Conservation (phyloP, 495 filamentous ascomycete species). For the Cladorrhinum samala region DNA sequence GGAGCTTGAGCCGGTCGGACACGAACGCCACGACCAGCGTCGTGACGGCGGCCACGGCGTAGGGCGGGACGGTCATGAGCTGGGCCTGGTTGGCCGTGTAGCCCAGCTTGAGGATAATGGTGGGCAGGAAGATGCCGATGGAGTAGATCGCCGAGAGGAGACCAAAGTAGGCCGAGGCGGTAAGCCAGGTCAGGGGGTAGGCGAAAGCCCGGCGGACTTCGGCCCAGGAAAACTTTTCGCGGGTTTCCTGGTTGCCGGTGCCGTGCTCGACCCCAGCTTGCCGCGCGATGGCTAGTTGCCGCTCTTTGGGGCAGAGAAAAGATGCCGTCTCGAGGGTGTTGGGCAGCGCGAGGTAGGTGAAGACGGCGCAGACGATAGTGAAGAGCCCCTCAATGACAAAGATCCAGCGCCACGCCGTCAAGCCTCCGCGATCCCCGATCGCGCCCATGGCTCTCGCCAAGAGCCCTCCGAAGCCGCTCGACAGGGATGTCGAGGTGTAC, state of each 20-base stretch:
- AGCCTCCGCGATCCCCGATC: constrained; percentile 30
- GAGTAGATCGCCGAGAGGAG: constrained; percentile 38
- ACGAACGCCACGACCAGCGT: constrained; percentile 40
- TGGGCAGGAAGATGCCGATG: constrained; percentile 54
- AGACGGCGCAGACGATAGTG: constrained; percentile 46
- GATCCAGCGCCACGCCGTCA: constrained; percentile 42
- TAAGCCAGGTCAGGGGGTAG: constrained; percentile 49
- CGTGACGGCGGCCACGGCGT: constrained; percentile 49
- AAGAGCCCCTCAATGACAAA: constrained; percentile 44
- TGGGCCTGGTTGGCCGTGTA: constrained; percentile 58
- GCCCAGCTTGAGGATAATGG: constrained; percentile 56
- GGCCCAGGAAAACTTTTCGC: constrained; percentile 52
- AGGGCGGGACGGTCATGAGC: constrained; percentile 58
- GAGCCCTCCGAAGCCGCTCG: constrained; percentile 48
- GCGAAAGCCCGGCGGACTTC: constrained; percentile 53
- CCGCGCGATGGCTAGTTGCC: constrained; percentile 28
- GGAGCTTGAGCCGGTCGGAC: constrained; percentile 37
- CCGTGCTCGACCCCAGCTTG: constrained; percentile 27
- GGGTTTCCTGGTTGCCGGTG: constrained; percentile 26
- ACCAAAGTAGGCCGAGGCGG: constrained; percentile 38
- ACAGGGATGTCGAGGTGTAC: constrained; percentile 48
- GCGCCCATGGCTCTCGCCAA: constrained; percentile 33
- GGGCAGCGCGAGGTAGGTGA: constrained; percentile 49
- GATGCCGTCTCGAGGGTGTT: constrained; percentile 50
- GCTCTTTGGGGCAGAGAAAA: constrained; percentile 44